Evolutionary conservation across 805 yeast genomes (phyloP).

Genomic region (Saturnispora besseyi): DNA sequence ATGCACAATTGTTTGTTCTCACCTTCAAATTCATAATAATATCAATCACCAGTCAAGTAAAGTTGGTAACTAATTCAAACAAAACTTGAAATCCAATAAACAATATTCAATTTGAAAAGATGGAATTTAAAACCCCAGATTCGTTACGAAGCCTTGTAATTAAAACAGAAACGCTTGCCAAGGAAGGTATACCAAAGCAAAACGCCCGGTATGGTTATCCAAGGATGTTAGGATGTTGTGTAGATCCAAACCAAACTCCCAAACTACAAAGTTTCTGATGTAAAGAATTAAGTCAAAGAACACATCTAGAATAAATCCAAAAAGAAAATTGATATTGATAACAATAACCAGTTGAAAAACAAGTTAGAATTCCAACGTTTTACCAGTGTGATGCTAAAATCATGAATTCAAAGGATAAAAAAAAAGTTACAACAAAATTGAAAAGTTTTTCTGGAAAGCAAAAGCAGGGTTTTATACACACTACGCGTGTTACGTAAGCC

Average conservation of each 20-base stretch:
- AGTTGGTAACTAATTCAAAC: not conserved
- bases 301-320: not conserved
- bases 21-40: conserved; percentile 9
- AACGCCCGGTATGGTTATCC: conserved; percentile 12
- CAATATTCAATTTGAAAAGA: not conserved
- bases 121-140: not conserved
- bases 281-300: not conserved
- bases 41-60: not conserved
- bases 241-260: conserved; percentile 11
- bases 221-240: conserved; percentile 13
- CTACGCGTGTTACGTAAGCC: not conserved
- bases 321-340: not conserved
- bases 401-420: not conserved
- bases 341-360: not conserved
- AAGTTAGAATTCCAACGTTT: not conserved
- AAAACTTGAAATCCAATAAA: not conserved
- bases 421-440: not conserved
- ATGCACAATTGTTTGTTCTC: conserved; percentile 21
- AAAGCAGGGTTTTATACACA: conserved; percentile 1
- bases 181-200: conserved; percentile 11
- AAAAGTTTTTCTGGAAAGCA: not conserved
- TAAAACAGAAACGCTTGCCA: conserved; percentile 10
- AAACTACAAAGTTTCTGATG: not conserved
- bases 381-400: not conserved
- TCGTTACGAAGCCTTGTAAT: not conserved